Evolutionary conservation across 257 asterid species (phyloP).

Genomic region (Hygrophila difformis): DNA sequence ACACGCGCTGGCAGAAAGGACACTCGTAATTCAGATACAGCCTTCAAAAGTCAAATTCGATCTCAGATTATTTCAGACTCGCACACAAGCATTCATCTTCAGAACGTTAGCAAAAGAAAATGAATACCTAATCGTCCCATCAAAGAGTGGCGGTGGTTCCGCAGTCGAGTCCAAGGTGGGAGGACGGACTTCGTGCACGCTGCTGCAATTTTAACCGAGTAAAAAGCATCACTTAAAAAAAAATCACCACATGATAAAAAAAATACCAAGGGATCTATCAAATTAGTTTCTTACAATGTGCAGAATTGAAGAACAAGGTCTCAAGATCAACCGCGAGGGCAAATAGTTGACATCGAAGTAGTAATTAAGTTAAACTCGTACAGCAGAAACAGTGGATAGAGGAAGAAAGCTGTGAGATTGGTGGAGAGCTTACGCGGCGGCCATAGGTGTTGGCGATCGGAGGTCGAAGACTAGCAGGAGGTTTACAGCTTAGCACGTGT

Average conservation of each 20-base stretch:
- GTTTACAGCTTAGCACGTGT: too few relatives aligned
- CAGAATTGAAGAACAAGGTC: background rate
- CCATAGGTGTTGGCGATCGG: slow-evolving; percentile 12
- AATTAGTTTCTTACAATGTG: background rate
- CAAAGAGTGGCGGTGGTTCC: slow-evolving; percentile 31
- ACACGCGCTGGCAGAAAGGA: slow-evolving; percentile 30
- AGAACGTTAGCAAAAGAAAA: background rate
- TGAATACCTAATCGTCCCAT: slow-evolving; percentile 39
- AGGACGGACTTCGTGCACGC: slow-evolving; percentile 26
- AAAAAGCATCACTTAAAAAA: background rate
- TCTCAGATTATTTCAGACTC: background rate
- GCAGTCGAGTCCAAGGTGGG: slow-evolving; percentile 31
- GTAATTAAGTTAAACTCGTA: background rate
- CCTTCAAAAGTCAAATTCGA: slow-evolving; percentile 17
- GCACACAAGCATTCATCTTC: background rate
- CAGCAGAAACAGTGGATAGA: background rate
- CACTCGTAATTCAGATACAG: slow-evolving; percentile 29
- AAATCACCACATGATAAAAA: too few relatives aligned
- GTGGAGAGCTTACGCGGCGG: slow-evolving; percentile 19
- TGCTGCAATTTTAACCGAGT: slow-evolving; percentile 11
- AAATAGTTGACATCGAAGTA: background rate
- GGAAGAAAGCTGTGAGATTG: background rate
- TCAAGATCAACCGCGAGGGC: background rate
- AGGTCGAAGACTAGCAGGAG: too few relatives aligned
- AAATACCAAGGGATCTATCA: background rate